Evolutionary conservation across 371 early-diverging fungal species (phyloP).

Genomic region (Rhizoclosmatium hyalinum): DNA sequence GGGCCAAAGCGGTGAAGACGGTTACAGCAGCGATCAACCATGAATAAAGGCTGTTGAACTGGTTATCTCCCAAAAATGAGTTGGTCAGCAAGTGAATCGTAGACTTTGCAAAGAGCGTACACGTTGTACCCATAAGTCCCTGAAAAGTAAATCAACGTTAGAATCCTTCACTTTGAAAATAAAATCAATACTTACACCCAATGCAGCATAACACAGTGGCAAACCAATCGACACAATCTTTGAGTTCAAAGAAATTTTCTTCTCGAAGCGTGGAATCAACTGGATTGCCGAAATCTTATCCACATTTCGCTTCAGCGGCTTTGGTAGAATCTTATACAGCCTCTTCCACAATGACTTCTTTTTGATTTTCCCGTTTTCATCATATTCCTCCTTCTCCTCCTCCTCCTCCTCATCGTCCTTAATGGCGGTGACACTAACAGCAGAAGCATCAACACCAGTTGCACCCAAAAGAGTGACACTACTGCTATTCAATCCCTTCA

Average conservation of each 20-base stretch:
- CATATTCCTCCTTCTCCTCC: neutral
- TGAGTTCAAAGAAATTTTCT: conserved; percentile 36
- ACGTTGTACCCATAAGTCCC: conserved; percentile 83
- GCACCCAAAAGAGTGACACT: neutral
- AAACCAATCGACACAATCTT: conserved; percentile 42
- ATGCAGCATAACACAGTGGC: conserved; percentile 71
- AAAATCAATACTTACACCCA: conserved; percentile 52
- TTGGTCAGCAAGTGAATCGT: conserved; percentile 77
- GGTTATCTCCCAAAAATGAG: conserved; percentile 74
- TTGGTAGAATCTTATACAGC: conserved; percentile 6
- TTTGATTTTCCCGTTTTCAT: neutral
- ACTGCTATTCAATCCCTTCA: neutral
- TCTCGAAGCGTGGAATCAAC: conserved; percentile 39
- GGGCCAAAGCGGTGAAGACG: conserved; percentile 76
- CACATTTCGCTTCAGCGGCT: neutral
- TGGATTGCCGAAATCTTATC: conserved; percentile 34
- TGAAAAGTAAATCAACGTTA: conserved; percentile 37
- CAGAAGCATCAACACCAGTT: neutral
- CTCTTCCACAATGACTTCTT: neutral
- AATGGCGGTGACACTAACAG: neutral
- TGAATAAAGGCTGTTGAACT: conserved; percentile 69
- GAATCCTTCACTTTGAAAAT: neutral
- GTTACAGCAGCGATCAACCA: conserved; percentile 78
- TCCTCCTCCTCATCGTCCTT: neutral
- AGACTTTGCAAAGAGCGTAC: conserved; percentile 84